Evolutionary conservation across 2,329 filamentous ascomycete genomes (phyloP).

Genomic region (Fusarium sp.): DNA sequence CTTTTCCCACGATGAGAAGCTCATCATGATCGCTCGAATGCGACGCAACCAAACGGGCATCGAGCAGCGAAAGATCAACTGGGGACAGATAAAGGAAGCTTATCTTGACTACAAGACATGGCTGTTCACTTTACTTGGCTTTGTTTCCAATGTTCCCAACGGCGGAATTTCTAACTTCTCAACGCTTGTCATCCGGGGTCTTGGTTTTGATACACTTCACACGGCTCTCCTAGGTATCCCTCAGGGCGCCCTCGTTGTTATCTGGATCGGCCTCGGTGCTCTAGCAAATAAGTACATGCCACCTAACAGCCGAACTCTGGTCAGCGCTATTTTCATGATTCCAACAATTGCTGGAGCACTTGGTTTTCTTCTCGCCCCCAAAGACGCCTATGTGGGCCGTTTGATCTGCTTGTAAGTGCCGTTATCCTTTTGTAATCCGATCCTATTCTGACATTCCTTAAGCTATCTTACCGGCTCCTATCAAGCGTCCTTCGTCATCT

Average conservation of each 20-base stretch:
- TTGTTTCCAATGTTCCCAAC: conserved; percentile 65
- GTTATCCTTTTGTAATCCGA: rapidly evolving
- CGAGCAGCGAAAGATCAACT: conserved; percentile 66
- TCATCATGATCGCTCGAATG: conserved; percentile 66
- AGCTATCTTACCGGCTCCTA: conserved; percentile 53
- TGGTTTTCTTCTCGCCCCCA: conserved; percentile 65
- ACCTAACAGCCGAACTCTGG: conserved; percentile 61
- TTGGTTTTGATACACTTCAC: conserved; percentile 60
- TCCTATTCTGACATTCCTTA: not conserved
- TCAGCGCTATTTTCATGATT: conserved; percentile 66
- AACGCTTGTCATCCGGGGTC: conserved; percentile 68
- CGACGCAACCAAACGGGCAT: conserved; percentile 68
- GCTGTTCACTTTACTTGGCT: conserved; percentile 65
- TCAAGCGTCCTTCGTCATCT: conserved; percentile 54
- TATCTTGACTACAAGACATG: conserved; percentile 69
- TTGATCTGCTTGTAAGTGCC: conserved; percentile 63
- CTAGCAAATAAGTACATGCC: conserved; percentile 54
- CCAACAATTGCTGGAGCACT: conserved; percentile 69
- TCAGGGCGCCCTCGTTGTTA: conserved; percentile 51
- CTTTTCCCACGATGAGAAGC: conserved; percentile 61
- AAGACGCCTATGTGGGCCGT: conserved; percentile 61
- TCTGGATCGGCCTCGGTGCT: conserved; percentile 56
- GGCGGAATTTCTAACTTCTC: conserved; percentile 71
- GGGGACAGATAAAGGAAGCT: conserved; percentile 65
- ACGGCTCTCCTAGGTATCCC: conserved; percentile 54